These are phyloP conservation scores for Fonsecaea pedrosoi DNA, from an alignment of 2,329 filamentous ascomycete genomes.

Conservation along the genomic window DNA sequence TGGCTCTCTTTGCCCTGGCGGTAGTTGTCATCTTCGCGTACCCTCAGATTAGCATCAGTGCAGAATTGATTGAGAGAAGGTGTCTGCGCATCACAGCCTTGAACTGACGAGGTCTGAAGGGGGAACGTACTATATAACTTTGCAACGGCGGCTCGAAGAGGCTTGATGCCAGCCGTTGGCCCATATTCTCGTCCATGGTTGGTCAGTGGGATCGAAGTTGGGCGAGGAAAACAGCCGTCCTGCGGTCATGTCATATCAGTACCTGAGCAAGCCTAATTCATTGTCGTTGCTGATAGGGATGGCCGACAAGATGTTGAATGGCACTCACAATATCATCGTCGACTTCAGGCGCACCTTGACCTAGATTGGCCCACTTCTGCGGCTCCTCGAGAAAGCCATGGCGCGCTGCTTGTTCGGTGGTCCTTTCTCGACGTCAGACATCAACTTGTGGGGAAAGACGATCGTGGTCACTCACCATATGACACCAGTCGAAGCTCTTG, in stretches of 20 bases:
- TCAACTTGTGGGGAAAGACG: not conserved
- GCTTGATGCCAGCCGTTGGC: slow-evolving; percentile 91
- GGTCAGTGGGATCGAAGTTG: slow-evolving; percentile 76
- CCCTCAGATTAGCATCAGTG: not conserved
- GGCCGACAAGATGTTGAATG: not conserved
- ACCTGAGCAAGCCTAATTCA: not conserved
- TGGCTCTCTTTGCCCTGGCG: slow-evolving; percentile 83
- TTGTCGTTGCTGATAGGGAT: not conserved
- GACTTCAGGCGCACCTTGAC: slow-evolving; percentile 91
- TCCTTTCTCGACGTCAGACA: slow-evolving; percentile 33
- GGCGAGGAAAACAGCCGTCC: slow-evolving; percentile 74
- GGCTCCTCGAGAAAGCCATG: slow-evolving; percentile 87
- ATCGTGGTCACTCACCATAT: slow-evolving; percentile 77
- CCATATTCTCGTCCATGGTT: slow-evolving; percentile 86
- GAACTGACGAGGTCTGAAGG: not conserved
- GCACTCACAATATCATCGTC: slow-evolving; percentile 84
- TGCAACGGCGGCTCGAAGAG: slow-evolving; percentile 85
- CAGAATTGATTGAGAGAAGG: not conserved
- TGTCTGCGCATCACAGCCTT: not conserved
- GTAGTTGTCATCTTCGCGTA: slow-evolving; percentile 71
- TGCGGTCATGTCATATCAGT: not conserved
- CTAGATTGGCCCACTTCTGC: slow-evolving; percentile 86
- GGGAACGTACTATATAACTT: slow-evolving; percentile 71
- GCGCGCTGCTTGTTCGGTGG: slow-evolving; percentile 73
- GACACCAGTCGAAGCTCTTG: slow-evolving; percentile 87